Base-by-base conservation (phyloP, 2,329 filamentous ascomycete genomes). In the Xylaria sp. region DNA sequence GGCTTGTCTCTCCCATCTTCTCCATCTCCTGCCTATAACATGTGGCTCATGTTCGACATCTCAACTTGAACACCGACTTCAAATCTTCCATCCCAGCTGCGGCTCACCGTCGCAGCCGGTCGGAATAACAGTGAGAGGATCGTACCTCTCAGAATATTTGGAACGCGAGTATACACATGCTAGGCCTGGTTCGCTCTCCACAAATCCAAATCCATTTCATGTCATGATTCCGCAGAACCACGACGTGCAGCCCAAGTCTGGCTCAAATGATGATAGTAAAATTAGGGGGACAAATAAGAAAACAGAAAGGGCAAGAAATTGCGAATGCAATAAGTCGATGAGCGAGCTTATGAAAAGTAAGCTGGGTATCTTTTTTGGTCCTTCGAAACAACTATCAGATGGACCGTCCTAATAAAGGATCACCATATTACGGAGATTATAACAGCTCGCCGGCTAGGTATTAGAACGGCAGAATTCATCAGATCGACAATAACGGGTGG, bases 321-420 rank as follows among this genome's bases (percentile, higher is more conserved):
- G 70, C 72, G 75, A 77, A 77, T 72, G 73, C 69, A 62, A 68
- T 72, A 71, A 76, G 75, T 75, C 75, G 72, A 76, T 73, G 75
- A 79, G 76, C 78, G 73, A 78, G 76, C 78, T 77, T 74, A 63
- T 70, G 3, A n/a, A 46, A 62, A 62, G 68, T 65, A 77, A 78
- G 76, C 76, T 75, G 78, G 78, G 78, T 79, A 79, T 79, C 78
- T 76, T 77, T 74, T 76, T 69, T 72, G 71, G 72, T 73, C 68
- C 66, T 65, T 71, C 65, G 66, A 65, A 68, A 54, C 65, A 62
- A 68, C 68, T 68, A 70, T 66, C 61, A 66, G 62, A 64, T 58
- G 65, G 66, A 52, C 66, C 54, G 69, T 71, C 69, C 60, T 64
- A 58, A 65, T 39, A 72, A 70, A 73, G 52, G 68, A 72, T 71